phyloP scores from a whole-genome alignment of 768 basidiomycete genomes.

The Dacryopinax spathularia region DNA sequence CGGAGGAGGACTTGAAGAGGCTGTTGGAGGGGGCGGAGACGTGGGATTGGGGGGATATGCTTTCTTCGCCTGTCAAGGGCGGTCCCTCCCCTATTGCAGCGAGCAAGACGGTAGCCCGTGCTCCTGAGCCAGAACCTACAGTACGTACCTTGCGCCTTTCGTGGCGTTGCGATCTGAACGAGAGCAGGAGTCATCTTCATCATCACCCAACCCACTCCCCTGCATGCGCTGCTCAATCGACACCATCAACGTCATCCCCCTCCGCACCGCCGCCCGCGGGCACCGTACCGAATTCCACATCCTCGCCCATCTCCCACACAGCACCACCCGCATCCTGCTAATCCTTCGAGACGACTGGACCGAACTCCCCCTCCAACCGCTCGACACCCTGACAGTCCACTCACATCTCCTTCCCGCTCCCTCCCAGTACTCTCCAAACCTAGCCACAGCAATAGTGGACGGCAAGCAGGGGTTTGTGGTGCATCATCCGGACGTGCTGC shows the following conservation, averaged over 20 bases:
- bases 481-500: slow-evolving; percentile 79
- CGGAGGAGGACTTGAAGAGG: slow-evolving; percentile 32
- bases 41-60: slow-evolving; percentile 55
- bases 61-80: slow-evolving; percentile 26
- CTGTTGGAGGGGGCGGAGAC: slow-evolving; percentile 53
- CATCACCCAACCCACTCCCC: slow-evolving; percentile 21
- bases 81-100: slow-evolving; percentile 37
- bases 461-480: slow-evolving; percentile 57
- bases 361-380: slow-evolving; percentile 42
- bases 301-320: slow-evolving; percentile 31
- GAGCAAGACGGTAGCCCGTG: not conserved
- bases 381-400: slow-evolving; percentile 70
- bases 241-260: slow-evolving; percentile 22
- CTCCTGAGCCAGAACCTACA: not conserved
- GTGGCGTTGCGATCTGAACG: not conserved
- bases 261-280: not conserved
- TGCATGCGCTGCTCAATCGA: slow-evolving; percentile 47
- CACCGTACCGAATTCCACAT: too few relatives aligned
- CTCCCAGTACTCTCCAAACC: slow-evolving; percentile 25
- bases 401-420: slow-evolving; percentile 28
- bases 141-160: not conserved
- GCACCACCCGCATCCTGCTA: slow-evolving; percentile 30
- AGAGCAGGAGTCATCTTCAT: not conserved
- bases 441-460: slow-evolving; percentile 41
- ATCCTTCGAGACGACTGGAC: slow-evolving; percentile 69